A percentile compares a stretch with the other conserved stretches of the same genome.
Evolutionary conservation across 140 eudicot genomes (phyloP).

Genomic region (Senecio squalidus): DNA sequence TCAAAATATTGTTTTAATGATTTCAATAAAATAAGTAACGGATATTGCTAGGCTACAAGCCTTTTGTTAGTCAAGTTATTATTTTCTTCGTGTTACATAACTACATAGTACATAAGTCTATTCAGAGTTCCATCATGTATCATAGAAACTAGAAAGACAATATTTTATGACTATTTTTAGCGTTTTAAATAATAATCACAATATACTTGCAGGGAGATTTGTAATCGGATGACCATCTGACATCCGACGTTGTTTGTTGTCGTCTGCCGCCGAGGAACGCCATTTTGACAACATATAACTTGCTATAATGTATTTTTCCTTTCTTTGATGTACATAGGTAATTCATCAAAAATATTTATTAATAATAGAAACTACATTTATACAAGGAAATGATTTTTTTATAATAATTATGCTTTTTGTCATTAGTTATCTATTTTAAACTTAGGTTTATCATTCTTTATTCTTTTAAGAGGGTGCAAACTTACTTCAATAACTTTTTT

Average conservation of each 20-base stretch:
- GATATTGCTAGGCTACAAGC: no score
- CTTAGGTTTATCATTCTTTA: no score
- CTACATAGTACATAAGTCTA: no score
- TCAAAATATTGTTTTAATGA: no score
- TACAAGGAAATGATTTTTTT: neutral
- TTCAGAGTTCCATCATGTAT: no score
- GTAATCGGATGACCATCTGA: neutral
- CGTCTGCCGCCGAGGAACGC: conserved; percentile 2
- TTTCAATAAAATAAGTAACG: no score
- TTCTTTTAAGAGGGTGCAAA: neutral
- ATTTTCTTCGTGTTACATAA: no score
- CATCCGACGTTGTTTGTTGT: neutral
- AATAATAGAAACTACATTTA: conserved; percentile 12
- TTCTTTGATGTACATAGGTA: conserved; percentile 10
- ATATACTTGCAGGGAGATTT: conserved; percentile 19
- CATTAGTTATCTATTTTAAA: neutral
- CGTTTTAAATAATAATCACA: no score
- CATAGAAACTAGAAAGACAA: no score
- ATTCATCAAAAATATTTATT: conserved; percentile 17
- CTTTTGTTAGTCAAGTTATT: no score
- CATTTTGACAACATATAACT: neutral
- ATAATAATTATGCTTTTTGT: neutral
- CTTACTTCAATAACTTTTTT: no score
- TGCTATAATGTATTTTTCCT: conserved; percentile 14
- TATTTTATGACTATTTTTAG: no score